These are phyloP conservation scores for Urochloa ruziziensis DNA, from an alignment of 176 grass and related monocot genomes.

Conservation along the genomic window DNA sequence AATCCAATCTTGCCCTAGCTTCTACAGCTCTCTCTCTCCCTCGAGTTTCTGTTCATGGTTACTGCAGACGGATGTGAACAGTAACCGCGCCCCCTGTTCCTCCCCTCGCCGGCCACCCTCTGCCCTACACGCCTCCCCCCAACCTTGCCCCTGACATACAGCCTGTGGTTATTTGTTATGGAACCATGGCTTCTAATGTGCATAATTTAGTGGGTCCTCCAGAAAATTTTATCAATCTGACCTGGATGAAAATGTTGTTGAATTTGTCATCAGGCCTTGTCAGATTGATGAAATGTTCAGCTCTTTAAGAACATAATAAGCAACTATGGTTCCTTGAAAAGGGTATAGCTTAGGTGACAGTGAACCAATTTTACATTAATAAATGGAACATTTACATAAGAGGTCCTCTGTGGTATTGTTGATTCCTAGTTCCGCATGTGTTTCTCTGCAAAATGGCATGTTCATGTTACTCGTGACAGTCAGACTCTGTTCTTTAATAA, in stretches of 20 bases:
- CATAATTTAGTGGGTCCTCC: background rate
- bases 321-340: background rate
- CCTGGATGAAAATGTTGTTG: background rate
- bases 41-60: too few relatives aligned
- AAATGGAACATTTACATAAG: background rate
- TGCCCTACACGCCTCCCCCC: too few relatives aligned
- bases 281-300: background rate
- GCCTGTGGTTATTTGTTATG: conserved; percentile 27
- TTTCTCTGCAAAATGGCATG: too few relatives aligned
- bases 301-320: background rate
- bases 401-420: too few relatives aligned
- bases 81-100: too few relatives aligned
- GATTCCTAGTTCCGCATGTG: too few relatives aligned
- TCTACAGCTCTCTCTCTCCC: too few relatives aligned
- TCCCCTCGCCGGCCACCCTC: too few relatives aligned
- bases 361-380: background rate
- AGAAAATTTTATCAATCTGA: background rate
- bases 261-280: background rate
- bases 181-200: background rate
- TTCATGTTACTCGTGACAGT: background rate
- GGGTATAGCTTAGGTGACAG: background rate
- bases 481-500: background rate
- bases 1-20: too few relatives aligned
- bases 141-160: too few relatives aligned
- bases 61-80: too few relatives aligned